Conservation (phyloP, 208 protist genomes). For the Tritrichomonas foetus region DNA sequence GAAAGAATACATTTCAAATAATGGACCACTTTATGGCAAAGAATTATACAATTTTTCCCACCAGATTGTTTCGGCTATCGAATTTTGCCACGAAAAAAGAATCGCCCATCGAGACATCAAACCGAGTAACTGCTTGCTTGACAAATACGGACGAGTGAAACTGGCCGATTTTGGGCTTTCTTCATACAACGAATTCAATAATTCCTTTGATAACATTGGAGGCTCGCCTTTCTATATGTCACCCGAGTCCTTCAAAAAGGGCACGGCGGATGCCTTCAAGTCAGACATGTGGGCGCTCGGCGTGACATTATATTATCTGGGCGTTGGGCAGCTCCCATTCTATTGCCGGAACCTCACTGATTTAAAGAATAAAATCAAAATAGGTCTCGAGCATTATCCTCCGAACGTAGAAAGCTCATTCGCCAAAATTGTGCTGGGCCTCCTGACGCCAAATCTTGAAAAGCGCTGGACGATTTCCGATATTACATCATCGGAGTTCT, state of each 20-base stretch:
- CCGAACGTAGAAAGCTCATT: too few relatives aligned
- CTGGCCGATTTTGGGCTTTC: not conserved
- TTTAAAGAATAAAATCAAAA: too few relatives aligned
- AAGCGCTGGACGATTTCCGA: too few relatives aligned
- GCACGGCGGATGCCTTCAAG: not conserved
- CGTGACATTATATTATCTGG: not conserved
- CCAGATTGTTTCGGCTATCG: not conserved
- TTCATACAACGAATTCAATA: too few relatives aligned
- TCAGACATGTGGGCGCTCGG: not conserved
- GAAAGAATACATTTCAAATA: not conserved
- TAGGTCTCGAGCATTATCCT: too few relatives aligned
- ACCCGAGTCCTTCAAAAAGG: not conserved
- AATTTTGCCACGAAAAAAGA: not conserved
- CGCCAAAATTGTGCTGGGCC: too few relatives aligned
- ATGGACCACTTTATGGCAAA: too few relatives aligned
- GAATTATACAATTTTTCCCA: too few relatives aligned
- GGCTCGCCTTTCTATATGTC: not conserved
- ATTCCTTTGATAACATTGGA: too few relatives aligned
- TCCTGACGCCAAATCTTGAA: too few relatives aligned
- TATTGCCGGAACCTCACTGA: too few relatives aligned
- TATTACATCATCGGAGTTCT: too few relatives aligned
- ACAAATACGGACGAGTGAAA: not conserved
- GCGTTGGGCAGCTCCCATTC: not conserved
- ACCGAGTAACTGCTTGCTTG: not conserved
- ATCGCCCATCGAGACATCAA: not conserved